phyloP scores from a whole-genome alignment of 2,329 filamentous ascomycete genomes.

The Monilinia laxa region DNA sequence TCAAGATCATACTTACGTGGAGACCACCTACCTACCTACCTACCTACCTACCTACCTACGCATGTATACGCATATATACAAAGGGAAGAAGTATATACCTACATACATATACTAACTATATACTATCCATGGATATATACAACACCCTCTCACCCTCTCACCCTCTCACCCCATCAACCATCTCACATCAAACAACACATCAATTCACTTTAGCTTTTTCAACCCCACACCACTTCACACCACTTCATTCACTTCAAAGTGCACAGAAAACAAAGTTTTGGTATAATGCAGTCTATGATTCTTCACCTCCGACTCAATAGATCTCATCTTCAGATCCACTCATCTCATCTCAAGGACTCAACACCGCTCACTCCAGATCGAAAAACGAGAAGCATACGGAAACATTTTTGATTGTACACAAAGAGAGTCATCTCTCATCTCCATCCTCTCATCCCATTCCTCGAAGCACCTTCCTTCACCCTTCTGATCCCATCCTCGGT shows the following conservation, averaged over 20 bases:
- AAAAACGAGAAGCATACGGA: conserved; percentile 10
- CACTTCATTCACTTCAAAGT: background rate
- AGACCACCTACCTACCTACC: too few species aligned
- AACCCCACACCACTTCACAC: too few species aligned
- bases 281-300: conserved; percentile 33
- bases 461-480: background rate
- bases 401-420: conserved; percentile 23
- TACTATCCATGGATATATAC: too few species aligned
- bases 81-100: too few species aligned
- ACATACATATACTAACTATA: too few species aligned
- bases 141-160: too few species aligned
- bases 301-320: background rate
- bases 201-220: too few species aligned
- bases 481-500: conserved; percentile 6
- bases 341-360: background rate
- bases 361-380: background rate
- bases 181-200: too few species aligned
- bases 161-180: too few species aligned
- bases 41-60: too few species aligned
- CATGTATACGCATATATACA: too few species aligned
- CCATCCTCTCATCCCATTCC: conserved; percentile 5
- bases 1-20: too few species aligned
- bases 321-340: conserved; percentile 10
- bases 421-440: conserved; percentile 3
- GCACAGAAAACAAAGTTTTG: conserved; percentile 11